Evolutionary conservation across 2,329 filamentous ascomycete genomes (phyloP).

Genomic region (Diaporthe amygdali): DNA sequence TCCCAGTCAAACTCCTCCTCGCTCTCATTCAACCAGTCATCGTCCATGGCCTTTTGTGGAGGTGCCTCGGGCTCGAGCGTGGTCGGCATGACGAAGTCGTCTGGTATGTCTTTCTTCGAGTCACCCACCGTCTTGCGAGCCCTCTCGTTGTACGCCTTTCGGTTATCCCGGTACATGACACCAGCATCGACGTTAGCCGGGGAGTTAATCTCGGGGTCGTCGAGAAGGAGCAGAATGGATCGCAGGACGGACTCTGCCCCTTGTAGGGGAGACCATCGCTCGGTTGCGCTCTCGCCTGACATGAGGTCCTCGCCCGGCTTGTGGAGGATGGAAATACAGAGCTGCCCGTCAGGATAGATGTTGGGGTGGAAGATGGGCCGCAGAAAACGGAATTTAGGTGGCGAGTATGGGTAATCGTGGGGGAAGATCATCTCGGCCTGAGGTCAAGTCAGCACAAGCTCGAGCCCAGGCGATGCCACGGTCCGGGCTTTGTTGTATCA

Average conservation of each 20-base stretch:
- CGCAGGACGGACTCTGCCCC: conserved; percentile 94
- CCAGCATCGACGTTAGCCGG: conserved; percentile 95
- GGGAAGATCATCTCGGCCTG: conserved; percentile 87
- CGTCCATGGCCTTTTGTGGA: conserved; percentile 69
- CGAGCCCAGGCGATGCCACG: neutral
- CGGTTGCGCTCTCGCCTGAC: conserved; percentile 87
- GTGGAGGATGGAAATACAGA: conserved; percentile 98
- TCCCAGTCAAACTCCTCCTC: conserved; percentile 77
- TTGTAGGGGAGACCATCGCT: conserved; percentile 94
- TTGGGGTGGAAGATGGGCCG: conserved; percentile 88
- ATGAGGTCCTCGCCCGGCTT: conserved; percentile 89
- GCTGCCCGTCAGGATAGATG: conserved; percentile 85
- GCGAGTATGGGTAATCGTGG: conserved; percentile 85
- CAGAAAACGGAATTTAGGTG: conserved; percentile 86
- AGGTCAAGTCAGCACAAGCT: neutral
- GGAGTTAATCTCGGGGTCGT: conserved; percentile 91
- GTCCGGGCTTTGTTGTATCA: neutral
- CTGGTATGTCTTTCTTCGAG: conserved; percentile 81
- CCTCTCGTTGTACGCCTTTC: conserved; percentile 70
- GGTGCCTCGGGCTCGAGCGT: conserved; percentile 65
- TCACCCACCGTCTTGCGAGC: conserved; percentile 73
- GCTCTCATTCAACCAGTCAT: conserved; percentile 84
- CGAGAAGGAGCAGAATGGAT: conserved; percentile 87
- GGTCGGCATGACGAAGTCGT: conserved; percentile 82
- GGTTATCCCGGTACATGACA: conserved; percentile 80